These are phyloP conservation scores for Alnus rubra DNA, from an alignment of 306 rosid genomes.

Conservation along the genomic window DNA sequence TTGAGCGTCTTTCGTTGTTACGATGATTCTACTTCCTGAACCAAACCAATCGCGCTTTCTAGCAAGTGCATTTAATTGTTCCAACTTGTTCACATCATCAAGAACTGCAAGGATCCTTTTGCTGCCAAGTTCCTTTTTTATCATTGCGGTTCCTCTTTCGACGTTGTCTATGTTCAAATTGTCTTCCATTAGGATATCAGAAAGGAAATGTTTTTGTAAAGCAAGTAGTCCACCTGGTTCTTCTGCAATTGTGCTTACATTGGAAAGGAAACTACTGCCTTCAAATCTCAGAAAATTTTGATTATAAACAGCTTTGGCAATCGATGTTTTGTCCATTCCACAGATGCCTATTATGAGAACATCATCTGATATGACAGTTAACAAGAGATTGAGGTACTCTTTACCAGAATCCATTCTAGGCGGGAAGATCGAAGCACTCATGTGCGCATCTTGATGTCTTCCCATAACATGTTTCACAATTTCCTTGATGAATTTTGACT, in stretches of 20 bases:
- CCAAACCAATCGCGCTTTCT: constrained; percentile 12
- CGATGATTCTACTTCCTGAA: constrained; percentile 24
- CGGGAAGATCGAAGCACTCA: constrained; percentile 20
- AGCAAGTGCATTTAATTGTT: constrained; percentile 3
- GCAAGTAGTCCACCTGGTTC: neutral
- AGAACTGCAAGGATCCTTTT: constrained; percentile 15
- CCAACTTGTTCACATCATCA: constrained; percentile 14
- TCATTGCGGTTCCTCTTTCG: constrained; percentile 2
- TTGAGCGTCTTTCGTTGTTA: neutral
- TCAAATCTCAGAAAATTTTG: constrained; percentile 5
- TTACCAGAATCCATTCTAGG: neutral
- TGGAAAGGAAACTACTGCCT: constrained; percentile 11
- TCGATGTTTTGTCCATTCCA: constrained; percentile 31
- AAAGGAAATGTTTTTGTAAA: constrained; percentile 11
- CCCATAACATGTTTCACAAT: constrained; percentile 22
- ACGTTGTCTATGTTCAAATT: neutral
- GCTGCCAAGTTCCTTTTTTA: neutral
- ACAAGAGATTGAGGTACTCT: constrained; percentile 17
- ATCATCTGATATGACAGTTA: neutral
- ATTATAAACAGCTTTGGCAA: constrained; percentile 12
- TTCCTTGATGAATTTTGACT: constrained; percentile 30
- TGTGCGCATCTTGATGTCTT: constrained; percentile 30
- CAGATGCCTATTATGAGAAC: constrained; percentile 17
- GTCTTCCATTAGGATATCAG: neutral
- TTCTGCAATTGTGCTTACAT: neutral